Percentiles rank a stretch among this genome's conserved stretches.
phyloP scores from a whole-genome alignment of 306 rosid species.

The Corylus avellana region DNA sequence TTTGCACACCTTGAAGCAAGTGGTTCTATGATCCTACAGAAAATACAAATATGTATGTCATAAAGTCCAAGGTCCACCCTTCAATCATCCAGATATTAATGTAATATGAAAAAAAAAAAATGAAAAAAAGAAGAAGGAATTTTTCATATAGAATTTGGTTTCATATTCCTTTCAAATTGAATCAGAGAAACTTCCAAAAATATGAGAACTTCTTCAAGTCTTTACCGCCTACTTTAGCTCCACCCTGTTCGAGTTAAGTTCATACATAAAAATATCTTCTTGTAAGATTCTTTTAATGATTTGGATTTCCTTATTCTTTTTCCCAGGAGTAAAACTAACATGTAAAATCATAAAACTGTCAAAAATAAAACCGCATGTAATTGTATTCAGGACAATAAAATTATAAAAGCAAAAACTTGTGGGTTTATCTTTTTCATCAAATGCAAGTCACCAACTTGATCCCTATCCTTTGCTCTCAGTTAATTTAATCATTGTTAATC shows the following conservation, averaged over 20 bases:
- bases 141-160: constrained; percentile 4
- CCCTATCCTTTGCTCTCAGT: not conserved
- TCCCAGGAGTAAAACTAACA: not conserved
- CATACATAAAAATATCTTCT: not conserved
- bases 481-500: not conserved
- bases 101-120: constrained; percentile 1
- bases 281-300: not conserved
- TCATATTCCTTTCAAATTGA: not conserved
- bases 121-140: no score
- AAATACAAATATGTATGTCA: constrained; percentile 15
- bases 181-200: not conserved
- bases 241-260: not conserved
- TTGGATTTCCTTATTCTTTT: not conserved
- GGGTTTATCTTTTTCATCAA: not conserved
- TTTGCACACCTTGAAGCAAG: constrained; percentile 98
- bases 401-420: not conserved
- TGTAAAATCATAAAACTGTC: not conserved
- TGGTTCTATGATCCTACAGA: constrained; percentile 89
- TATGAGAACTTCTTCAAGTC: not conserved
- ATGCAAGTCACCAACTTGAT: not conserved
- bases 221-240: not conserved
- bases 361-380: not conserved
- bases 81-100: constrained; percentile 10
- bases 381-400: not conserved
- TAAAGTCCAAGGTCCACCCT: constrained; percentile 14